Evolutionary conservation across 192 early-diverging fungal species (phyloP).

Genomic region (Podila verticillata): DNA sequence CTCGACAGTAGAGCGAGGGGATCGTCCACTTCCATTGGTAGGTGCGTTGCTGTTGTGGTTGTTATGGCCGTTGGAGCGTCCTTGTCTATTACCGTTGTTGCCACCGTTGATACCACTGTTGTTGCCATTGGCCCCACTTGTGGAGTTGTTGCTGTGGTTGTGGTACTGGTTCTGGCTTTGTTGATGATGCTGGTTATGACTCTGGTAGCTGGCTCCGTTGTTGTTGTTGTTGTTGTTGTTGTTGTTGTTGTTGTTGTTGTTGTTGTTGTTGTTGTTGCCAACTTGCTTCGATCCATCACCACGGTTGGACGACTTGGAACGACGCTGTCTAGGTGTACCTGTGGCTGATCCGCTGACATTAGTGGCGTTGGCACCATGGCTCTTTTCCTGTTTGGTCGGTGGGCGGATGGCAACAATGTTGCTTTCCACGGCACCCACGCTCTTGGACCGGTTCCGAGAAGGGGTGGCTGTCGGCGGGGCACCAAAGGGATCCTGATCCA

Average conservation of each 20-base stretch:
- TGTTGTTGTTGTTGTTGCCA: constrained; percentile 5
- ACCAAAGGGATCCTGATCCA: constrained; percentile 1
- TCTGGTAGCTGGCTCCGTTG: constrained; percentile 2
- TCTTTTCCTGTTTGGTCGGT: not conserved
- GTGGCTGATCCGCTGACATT: not conserved
- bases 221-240: constrained; percentile 13
- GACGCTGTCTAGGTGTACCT: not conserved
- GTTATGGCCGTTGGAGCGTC: constrained; percentile 5
- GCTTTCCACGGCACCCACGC: not conserved
- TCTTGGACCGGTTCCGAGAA: not conserved
- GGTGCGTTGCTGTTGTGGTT: not conserved
- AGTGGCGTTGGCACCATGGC: not conserved
- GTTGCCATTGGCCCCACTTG: not conserved
- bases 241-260: not conserved
- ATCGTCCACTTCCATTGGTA: constrained; percentile 10
- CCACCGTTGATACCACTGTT: constrained; percentile 11
- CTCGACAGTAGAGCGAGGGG: constrained; percentile 30
- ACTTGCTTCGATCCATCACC: constrained; percentile 15
- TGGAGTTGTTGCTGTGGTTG: not conserved
- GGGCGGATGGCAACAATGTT: not conserved
- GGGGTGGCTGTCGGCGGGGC: not conserved
- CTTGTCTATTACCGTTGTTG: constrained; percentile 6
- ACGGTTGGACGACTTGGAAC: constrained; percentile 5
- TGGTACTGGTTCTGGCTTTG: not conserved
- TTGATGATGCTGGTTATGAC: not conserved